Evolutionary conservation across 805 yeast genomes (phyloP).

Genomic region (Starmerella roubikii): DNA sequence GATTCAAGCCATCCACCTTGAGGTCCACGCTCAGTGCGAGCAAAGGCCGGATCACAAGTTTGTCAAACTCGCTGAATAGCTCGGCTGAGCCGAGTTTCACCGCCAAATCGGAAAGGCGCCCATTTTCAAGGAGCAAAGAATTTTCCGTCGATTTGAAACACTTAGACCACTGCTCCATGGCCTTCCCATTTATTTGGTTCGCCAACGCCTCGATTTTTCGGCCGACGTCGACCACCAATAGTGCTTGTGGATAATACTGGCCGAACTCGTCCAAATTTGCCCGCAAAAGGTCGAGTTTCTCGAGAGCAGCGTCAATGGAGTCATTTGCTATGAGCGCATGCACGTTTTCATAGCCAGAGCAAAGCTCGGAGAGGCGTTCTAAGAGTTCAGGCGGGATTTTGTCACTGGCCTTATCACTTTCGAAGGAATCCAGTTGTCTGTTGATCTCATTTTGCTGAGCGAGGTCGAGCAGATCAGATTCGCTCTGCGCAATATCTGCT

Average conservation of each 20-base stretch:
- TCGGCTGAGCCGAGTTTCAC: not conserved
- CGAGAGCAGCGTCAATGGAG: not conserved
- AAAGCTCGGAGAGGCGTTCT: not conserved
- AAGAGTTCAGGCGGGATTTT: not conserved
- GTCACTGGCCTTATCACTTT: too few relatives aligned
- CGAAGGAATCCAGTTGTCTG: not conserved
- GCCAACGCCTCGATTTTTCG: slow-evolving; percentile 2
- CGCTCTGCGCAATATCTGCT: not conserved
- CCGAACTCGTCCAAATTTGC: not conserved
- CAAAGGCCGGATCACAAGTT: not conserved
- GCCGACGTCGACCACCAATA: slow-evolving; percentile 5
- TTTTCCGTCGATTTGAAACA: not conserved
- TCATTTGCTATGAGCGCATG: not conserved
- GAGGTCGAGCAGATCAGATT: not conserved
- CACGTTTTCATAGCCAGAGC: not conserved
- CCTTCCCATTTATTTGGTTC: not conserved
- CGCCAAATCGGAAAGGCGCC: not conserved
- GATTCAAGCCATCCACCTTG: not conserved
- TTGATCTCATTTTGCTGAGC: not conserved
- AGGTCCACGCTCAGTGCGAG: not conserved
- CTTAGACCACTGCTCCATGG: not conserved
- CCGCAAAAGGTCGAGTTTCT: not conserved
- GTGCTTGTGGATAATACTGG: not conserved
- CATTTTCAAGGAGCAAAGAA: not conserved
- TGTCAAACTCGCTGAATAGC: not conserved